Percentiles rank a stretch among this genome's conserved stretches.
phyloP scores from a whole-genome alignment of 2,329 filamentous ascomycete species.

The Allantophomopsis lycopodina region DNA sequence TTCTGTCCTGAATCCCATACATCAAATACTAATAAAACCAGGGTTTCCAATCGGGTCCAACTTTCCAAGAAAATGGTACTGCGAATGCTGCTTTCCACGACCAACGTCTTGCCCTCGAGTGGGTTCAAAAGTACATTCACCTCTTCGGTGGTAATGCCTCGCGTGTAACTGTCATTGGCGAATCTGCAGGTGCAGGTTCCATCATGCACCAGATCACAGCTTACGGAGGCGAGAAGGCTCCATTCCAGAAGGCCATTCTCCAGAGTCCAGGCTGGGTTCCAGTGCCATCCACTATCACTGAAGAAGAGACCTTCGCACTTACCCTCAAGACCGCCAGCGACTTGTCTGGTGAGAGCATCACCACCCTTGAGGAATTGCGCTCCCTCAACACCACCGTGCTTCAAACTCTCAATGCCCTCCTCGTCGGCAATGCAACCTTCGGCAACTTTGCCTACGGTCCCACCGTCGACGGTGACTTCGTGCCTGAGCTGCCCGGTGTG shows the following conservation, averaged over 20 bases:
- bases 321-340: conserved; percentile 3
- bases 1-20: conserved; percentile 29
- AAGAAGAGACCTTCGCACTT: conserved; percentile 10
- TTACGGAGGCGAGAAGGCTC: conserved; percentile 24
- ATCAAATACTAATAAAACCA: conserved; percentile 9
- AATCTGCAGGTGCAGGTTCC: conserved; percentile 35
- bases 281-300: conserved; percentile 3
- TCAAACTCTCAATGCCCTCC: conserved; percentile 7
- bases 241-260: conserved; percentile 25
- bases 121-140: conserved; percentile 38
- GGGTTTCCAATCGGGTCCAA: conserved; percentile 30
- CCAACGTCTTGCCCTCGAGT: conserved; percentile 41
- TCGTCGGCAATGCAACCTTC: conserved; percentile 2
- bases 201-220: conserved; percentile 42
- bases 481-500: conserved; percentile 27
- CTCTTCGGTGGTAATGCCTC: conserved; percentile 38
- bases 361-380: conserved; percentile 6
- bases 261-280: conserved; percentile 13
- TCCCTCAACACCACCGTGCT: conserved; percentile 2
- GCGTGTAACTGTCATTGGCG: conserved; percentile 34
- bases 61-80: conserved; percentile 25
- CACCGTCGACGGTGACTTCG: conserved; percentile 31
- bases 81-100: conserved; percentile 36
- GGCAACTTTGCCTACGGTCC: conserved; percentile 23
- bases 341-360: conserved; percentile 4